These are phyloP conservation scores for Tolypocladium capitatum DNA, from an alignment of 2,329 filamentous ascomycete genomes.

Conservation along the genomic window DNA sequence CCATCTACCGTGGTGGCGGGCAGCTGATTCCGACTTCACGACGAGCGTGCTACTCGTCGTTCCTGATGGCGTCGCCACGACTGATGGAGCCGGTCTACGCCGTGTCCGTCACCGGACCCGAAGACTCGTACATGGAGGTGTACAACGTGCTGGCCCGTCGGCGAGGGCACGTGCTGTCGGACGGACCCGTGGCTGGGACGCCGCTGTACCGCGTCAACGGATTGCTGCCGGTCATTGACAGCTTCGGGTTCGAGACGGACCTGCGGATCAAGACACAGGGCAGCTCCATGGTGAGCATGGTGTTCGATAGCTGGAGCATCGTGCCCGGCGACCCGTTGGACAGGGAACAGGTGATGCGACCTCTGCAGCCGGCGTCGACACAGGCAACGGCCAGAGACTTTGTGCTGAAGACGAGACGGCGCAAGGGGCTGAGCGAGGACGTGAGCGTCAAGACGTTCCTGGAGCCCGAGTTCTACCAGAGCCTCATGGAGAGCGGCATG, in stretches of 20 bases:
- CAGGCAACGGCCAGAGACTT: slow-evolving; percentile 91
- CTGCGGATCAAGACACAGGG: slow-evolving; percentile 92
- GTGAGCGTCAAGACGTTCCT: slow-evolving; percentile 93
- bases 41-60: slow-evolving; percentile 86
- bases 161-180: slow-evolving; percentile 84
- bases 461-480: slow-evolving; percentile 85
- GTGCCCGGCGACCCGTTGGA: slow-evolving; percentile 94
- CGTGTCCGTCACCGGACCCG: slow-evolving; percentile 83
- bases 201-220: slow-evolving; percentile 87
- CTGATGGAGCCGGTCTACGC: slow-evolving; percentile 95
- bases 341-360: slow-evolving; percentile 65
- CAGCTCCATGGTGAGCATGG: slow-evolving; percentile 75
- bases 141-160: slow-evolving; percentile 86
- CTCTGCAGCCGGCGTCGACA: slow-evolving; percentile 74
- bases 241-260: slow-evolving; percentile 96
- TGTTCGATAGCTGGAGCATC: slow-evolving; percentile 93
- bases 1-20: slow-evolving; percentile 88
- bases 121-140: slow-evolving; percentile 73
- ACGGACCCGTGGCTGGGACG: slow-evolving; percentile 86
- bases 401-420: slow-evolving; percentile 83
- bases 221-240: slow-evolving; percentile 89
- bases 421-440: slow-evolving; percentile 92
- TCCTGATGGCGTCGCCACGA: slow-evolving; percentile 90
- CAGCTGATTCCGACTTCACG: slow-evolving; percentile 95
- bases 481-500: slow-evolving; percentile 76